phyloP scores from a whole-genome alignment of 2,329 filamentous ascomycete genomes.

The Xylaria sp. region DNA sequence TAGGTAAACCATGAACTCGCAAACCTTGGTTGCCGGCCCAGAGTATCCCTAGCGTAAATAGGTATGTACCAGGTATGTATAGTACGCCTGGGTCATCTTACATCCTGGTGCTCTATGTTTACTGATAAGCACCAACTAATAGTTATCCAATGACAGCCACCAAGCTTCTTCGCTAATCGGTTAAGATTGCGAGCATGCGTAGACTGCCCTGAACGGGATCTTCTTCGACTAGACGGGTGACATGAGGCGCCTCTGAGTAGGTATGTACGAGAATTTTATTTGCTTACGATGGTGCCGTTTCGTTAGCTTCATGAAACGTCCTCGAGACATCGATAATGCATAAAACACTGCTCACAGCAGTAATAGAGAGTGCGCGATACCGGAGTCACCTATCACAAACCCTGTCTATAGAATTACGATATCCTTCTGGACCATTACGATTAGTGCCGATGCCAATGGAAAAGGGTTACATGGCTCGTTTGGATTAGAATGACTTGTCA shows the following conservation, averaged over 20 bases:
- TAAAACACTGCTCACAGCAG: not conserved
- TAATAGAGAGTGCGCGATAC: too few relatives aligned
- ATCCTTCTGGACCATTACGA: slow-evolving; percentile 2
- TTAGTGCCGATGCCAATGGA: not conserved
- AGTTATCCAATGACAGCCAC: not conserved
- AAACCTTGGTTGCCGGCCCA: slow-evolving; percentile 8
- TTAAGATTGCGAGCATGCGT: slow-evolving; percentile 5
- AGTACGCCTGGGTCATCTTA: not conserved
- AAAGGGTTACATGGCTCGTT: slow-evolving; percentile 11
- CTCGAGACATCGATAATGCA: not conserved
- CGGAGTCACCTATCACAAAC: not conserved
- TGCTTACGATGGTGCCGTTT: not conserved
- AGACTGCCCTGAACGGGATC: not conserved
- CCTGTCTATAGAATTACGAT: not conserved
- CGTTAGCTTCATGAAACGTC: not conserved
- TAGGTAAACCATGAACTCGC: slow-evolving; percentile 19
- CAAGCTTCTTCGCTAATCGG: slow-evolving; percentile 12
- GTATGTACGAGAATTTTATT: not conserved
- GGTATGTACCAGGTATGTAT: not conserved
- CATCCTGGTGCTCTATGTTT: not conserved
- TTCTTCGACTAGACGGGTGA: not conserved
- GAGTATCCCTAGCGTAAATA: not conserved
- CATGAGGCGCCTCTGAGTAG: not conserved
- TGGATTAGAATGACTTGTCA: not conserved
- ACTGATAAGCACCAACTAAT: slow-evolving; percentile 2